Percentiles rank a stretch among this genome's conserved stretches.
Conservation (phyloP, 257 asterid species). For the Cruciata laevipes region DNA sequence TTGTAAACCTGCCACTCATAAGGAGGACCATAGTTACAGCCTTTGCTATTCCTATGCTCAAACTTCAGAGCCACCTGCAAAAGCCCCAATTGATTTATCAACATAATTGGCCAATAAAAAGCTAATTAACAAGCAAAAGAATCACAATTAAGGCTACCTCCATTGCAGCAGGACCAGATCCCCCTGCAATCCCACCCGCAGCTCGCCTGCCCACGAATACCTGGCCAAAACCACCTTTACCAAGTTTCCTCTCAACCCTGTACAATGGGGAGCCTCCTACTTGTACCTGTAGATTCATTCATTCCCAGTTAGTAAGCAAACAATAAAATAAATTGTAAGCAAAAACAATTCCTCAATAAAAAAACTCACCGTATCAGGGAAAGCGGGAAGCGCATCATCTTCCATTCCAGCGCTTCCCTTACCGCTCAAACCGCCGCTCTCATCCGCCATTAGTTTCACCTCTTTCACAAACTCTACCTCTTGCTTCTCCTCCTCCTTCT, state of each 20-base stretch:
- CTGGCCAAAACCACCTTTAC: conserved; percentile 50
- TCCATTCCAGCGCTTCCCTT: conserved; percentile 30
- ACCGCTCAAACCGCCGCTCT: conserved; percentile 40
- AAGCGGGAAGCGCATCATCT: conserved; percentile 24
- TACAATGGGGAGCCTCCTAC: conserved; percentile 40
- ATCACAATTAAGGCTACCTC: conserved; percentile 21
- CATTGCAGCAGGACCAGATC: conserved; percentile 25
- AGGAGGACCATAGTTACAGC: conserved; percentile 47
- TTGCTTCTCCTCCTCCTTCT: background rate
- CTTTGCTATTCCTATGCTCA: conserved; percentile 47
- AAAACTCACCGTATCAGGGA: conserved; percentile 33
- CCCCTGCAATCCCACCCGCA: conserved; percentile 26
- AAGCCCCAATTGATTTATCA: background rate
- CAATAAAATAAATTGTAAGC: background rate
- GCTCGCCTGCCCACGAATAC: conserved; percentile 40
- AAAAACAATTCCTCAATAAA: background rate
- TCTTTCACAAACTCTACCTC: conserved; percentile 4
- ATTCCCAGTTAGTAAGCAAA: background rate
- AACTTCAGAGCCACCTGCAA: conserved; percentile 40
- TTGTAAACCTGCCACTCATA: conserved; percentile 46
- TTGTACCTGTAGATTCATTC: conserved; percentile 30
- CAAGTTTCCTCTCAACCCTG: conserved; percentile 40
- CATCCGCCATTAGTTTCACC: conserved; percentile 31
- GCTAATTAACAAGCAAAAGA: background rate
- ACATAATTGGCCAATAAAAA: background rate